Evolutionary conservation across 495 filamentous ascomycete species (phyloP), one percentile per base, ranked within the genome.

Genomic region (Hypoxylon subgilvum): DNA sequence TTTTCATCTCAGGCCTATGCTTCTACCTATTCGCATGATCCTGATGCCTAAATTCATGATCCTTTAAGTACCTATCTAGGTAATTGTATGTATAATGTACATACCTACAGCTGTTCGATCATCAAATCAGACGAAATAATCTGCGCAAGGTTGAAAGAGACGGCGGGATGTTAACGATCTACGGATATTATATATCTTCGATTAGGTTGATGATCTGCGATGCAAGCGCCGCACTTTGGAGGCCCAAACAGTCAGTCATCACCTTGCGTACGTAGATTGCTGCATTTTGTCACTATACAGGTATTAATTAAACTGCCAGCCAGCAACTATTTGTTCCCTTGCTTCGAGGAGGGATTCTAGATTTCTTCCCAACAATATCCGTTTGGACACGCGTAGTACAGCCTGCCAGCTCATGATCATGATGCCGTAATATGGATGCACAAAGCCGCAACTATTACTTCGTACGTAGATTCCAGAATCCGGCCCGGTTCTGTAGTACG

Each of bases 151-250:
- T 63, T 53, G 22, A 14, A 18, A 62, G 7, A 54, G 40, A 31
- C 34, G 35, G 22, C 17, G 36, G 34, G 17, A 46, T 21, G n/a
- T 47, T 46, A n/a, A 46, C 40, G 47, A 17, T 47, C 36, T 19
- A 52, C 35, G 17, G 16, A 2, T 53, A 64, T 64, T 49, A 49
- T 36, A 40, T 27, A 3, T 48, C 52, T 63, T 46, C 60, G 61
- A 64, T 64, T 64, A 58, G 43, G 42, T 64, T 51, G 38, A 58
- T 53, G 61, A 64, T 64, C 61, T 58, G 54, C 61, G 44, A 54
- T 58, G 44, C 49, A 50, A 64, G 49, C 53, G 54, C 53, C 48
- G 17, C 21, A 32, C 49, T 34, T 31, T 14, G 28, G 17, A 45
- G 9, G n/a, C 45, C 21, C 32, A 19, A 10, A 18, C n/a, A n/a